Conservation (phyloP, 108 stramenopile genomes). For the Cyclostephanos invisitatus region DNA sequence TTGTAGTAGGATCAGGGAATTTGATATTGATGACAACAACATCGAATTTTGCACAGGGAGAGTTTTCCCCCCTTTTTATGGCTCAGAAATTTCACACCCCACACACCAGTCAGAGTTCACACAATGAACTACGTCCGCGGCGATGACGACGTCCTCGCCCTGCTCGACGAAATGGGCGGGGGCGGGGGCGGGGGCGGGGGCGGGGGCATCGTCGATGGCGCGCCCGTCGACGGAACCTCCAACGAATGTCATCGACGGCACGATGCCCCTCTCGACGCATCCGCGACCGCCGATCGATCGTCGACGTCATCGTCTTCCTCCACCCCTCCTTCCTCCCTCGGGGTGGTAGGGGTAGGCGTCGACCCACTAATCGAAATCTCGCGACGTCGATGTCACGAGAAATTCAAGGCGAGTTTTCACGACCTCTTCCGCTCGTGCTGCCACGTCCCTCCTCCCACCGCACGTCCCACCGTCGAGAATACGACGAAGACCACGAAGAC, state of each 20-base stretch:
- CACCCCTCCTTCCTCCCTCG: too few species aligned
- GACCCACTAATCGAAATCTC: constrained; percentile 72
- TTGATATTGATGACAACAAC: too few species aligned
- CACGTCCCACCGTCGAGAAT: neutral
- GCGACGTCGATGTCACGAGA: constrained; percentile 70
- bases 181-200: neutral
- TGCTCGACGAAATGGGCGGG: constrained; percentile 44
- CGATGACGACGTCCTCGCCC: constrained; percentile 46
- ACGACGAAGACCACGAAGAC: neutral
- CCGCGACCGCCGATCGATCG: constrained; percentile 18
- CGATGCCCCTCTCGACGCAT: neutral
- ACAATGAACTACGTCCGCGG: constrained; percentile 25
- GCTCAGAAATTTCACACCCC: too few species aligned
- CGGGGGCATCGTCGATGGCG: neutral
- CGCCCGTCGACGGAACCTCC: neutral
- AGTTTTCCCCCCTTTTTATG: too few species aligned
- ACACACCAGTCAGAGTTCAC: too few species aligned
- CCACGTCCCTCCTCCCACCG: neutral
- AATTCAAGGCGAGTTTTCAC: constrained; percentile 63
- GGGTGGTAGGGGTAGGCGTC: constrained; percentile 22
- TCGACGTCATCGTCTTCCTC: constrained; percentile 18
- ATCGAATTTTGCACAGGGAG: too few species aligned
- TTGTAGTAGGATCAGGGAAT: too few species aligned
- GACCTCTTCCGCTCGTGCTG: constrained; percentile 41
- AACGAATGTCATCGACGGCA: neutral